phyloP scores from a whole-genome alignment of 192 early-diverging fungal species.

The Coemansia sp. region DNA sequence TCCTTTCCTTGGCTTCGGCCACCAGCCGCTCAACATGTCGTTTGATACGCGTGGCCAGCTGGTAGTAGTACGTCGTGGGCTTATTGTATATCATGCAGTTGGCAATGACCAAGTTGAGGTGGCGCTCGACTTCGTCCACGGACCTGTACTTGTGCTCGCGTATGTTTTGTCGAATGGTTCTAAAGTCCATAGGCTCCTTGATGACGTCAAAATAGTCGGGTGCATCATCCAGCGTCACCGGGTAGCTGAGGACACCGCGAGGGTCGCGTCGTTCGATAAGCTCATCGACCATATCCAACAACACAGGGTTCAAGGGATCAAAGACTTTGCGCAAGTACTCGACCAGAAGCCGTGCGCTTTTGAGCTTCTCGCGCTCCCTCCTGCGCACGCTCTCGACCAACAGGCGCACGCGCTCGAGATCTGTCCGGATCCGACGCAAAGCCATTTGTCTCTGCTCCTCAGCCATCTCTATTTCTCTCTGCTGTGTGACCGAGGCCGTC shows the following conservation, averaged over 20 bases:
- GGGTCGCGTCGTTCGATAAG: constrained; percentile 71
- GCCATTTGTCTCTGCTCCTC: constrained; percentile 68
- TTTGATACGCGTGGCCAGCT: constrained; percentile 38
- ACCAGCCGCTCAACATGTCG: constrained; percentile 28
- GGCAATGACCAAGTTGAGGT: constrained; percentile 29
- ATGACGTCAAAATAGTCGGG: constrained; percentile 79
- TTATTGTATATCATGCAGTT: constrained; percentile 55
- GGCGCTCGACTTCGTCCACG: constrained; percentile 62
- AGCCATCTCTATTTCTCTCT: constrained; percentile 76
- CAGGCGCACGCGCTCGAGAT: constrained; percentile 86
- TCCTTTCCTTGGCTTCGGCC: constrained; percentile 7
- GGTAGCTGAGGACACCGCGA: constrained; percentile 65
- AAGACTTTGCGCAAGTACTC: constrained; percentile 67
- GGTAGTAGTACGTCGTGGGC: constrained; percentile 48
- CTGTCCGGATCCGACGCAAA: constrained; percentile 64
- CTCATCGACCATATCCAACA: constrained; percentile 66
- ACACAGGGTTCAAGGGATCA: constrained; percentile 69
- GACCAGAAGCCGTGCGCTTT: constrained; percentile 58
- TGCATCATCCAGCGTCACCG: constrained; percentile 65
- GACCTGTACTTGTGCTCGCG: constrained; percentile 57
- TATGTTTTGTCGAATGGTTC: constrained; percentile 62
- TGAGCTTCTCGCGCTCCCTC: constrained; percentile 72
- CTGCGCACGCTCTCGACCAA: constrained; percentile 74
- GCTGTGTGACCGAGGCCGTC: constrained; percentile 80
- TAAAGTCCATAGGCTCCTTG: constrained; percentile 76